phyloP scores from a whole-genome alignment of 2,329 filamentous ascomycete species.

The Penicillium sp. region DNA sequence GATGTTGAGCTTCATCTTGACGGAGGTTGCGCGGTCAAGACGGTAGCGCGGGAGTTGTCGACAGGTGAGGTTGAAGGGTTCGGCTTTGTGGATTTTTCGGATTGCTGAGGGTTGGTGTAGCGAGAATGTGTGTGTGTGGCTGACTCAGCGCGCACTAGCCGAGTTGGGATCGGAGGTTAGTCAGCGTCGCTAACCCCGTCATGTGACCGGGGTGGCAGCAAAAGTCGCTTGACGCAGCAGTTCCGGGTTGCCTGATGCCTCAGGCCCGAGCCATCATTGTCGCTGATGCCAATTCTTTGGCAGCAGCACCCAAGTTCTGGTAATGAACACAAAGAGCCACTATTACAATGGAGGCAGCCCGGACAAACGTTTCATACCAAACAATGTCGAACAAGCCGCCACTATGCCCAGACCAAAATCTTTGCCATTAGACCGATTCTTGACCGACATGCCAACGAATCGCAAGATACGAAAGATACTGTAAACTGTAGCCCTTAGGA shows the following conservation, averaged over 20 bases:
- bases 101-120: constrained; percentile 40
- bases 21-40: constrained; percentile 52
- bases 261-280: not conserved
- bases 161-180: constrained; percentile 14
- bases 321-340: not conserved
- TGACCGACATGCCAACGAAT: too few species aligned
- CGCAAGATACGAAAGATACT: too few species aligned
- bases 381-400: too few species aligned
- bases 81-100: constrained; percentile 42
- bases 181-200: constrained; percentile 21
- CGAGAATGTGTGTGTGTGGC: constrained; percentile 41
- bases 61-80: constrained; percentile 42
- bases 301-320: not conserved
- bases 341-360: too few species aligned
- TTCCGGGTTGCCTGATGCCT: not conserved
- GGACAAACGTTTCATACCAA: too few species aligned
- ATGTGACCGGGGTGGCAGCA: constrained; percentile 15
- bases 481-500: too few species aligned
- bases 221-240: not conserved
- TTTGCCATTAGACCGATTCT: too few species aligned
- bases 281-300: not conserved
- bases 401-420: too few species aligned
- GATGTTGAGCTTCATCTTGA: constrained; percentile 76
- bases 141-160: constrained; percentile 40
- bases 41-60: constrained; percentile 47